Percentiles rank a stretch among this genome's conserved stretches.
phyloP scores from a whole-genome alignment of 352 stramenopile species.

The Pythium rhizo-oryzae region DNA sequence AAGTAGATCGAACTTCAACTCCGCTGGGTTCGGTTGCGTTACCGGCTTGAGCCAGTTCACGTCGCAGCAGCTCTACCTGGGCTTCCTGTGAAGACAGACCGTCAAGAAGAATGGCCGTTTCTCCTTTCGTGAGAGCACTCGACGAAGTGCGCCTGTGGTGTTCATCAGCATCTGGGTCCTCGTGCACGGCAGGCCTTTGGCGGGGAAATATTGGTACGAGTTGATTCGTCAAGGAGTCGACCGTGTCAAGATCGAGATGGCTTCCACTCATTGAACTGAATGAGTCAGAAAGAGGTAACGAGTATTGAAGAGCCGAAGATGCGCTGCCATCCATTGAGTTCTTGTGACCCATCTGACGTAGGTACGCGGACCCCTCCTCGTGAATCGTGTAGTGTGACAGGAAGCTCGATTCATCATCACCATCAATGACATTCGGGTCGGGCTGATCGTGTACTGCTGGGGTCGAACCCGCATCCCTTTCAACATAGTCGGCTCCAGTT shows the following conservation, averaged over 20 bases:
- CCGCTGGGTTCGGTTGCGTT: neutral
- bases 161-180: neutral
- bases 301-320: constrained; percentile 50
- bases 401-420: neutral
- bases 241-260: constrained; percentile 29
- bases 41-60: neutral
- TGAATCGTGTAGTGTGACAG: neutral
- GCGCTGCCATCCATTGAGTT: constrained; percentile 7
- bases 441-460: no score
- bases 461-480: no score
- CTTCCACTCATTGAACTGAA: constrained; percentile 65
- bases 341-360: constrained; percentile 33
- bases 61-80: neutral
- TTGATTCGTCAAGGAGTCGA: constrained; percentile 62
- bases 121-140: neutral
- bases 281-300: constrained; percentile 57
- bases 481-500: no score
- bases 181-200: neutral
- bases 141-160: neutral
- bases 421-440: neutral
- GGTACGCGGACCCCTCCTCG: constrained; percentile 15
- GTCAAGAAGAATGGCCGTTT: constrained; percentile 11
- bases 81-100: constrained; percentile 12
- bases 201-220: constrained; percentile 64
- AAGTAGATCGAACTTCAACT: neutral